Evolutionary conservation across 169 alveolate genomes (phyloP).

Genomic region (Eimeria necatrix): DNA sequence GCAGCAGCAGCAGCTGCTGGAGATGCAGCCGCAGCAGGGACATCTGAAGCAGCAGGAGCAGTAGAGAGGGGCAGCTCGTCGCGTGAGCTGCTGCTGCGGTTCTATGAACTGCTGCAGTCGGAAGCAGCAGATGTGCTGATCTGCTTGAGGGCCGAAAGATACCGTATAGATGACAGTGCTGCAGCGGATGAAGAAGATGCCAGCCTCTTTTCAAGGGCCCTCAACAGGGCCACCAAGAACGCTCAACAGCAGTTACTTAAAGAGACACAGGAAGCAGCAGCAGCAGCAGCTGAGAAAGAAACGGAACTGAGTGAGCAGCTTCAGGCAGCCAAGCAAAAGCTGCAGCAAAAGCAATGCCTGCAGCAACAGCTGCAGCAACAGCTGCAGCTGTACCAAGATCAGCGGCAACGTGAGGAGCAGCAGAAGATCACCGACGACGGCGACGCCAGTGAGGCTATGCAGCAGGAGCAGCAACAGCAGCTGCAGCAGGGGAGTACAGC

Average conservation of each 20-base stretch:
- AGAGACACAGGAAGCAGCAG: slow-evolving; percentile 38
- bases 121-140: slow-evolving; percentile 66
- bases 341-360: not conserved
- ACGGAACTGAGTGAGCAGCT: not conserved
- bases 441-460: not conserved
- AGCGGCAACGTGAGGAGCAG: not conserved
- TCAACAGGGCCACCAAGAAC: slow-evolving; percentile 33
- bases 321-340: not conserved
- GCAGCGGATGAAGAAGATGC: slow-evolving; percentile 47
- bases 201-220: slow-evolving; percentile 27
- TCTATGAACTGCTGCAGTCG: slow-evolving; percentile 35
- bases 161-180: not conserved
- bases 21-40: not conserved
- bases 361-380: slow-evolving; percentile 50
- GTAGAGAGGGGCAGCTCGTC: not conserved
- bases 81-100: slow-evolving; percentile 36
- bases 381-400: not conserved
- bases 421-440: not conserved
- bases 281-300: not conserved
- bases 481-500: not conserved
- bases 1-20: slow-evolving; percentile 19
- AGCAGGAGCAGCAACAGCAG: slow-evolving; percentile 19
- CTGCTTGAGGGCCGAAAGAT: slow-evolving; percentile 31
- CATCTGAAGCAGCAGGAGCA: not conserved
- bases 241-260: slow-evolving; percentile 1